Evolutionary conservation across 2,329 filamentous ascomycete species (phyloP).

Genomic region (Ceratocystis eucalypticola): DNA sequence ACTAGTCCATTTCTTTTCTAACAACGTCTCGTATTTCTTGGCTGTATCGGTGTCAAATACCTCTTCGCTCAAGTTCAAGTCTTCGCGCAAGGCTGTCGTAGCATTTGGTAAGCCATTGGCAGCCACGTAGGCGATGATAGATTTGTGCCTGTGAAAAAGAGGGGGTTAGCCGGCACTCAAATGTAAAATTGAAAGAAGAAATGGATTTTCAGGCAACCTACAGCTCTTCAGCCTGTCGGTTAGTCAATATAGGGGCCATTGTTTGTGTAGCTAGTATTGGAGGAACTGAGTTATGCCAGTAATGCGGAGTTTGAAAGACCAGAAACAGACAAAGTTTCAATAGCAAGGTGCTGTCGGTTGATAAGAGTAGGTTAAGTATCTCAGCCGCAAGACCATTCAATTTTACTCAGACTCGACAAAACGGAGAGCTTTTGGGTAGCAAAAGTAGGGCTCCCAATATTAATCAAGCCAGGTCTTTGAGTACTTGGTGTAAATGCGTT

Average conservation of each 20-base stretch:
- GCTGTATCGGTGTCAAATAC: conserved; percentile 65
- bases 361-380: neutral
- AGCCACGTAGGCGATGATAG: conserved; percentile 77
- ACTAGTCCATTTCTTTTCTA: conserved; percentile 98
- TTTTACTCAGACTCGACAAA: neutral
- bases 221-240: conserved; percentile 79
- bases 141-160: conserved; percentile 57
- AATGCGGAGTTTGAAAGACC: neutral
- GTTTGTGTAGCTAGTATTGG: conserved; percentile 1
- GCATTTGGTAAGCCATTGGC: conserved; percentile 57
- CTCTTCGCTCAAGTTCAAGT: conserved; percentile 57
- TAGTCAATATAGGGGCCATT: conserved; percentile 65
- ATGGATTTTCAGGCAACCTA: conserved; percentile 35
- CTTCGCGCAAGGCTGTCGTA: conserved; percentile 59
- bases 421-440: too few relatives aligned
- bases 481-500: neutral
- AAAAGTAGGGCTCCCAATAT: neutral
- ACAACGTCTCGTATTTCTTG: conserved; percentile 85
- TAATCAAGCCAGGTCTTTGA: neutral
- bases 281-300: neutral
- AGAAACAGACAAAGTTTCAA: neutral
- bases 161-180: conserved; percentile 16
- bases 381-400: neutral
- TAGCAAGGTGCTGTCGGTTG: neutral
- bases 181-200: conserved; percentile 8